Conservation (phyloP, 352 stramenopile species). For the Halophytophthora polymorphica region DNA sequence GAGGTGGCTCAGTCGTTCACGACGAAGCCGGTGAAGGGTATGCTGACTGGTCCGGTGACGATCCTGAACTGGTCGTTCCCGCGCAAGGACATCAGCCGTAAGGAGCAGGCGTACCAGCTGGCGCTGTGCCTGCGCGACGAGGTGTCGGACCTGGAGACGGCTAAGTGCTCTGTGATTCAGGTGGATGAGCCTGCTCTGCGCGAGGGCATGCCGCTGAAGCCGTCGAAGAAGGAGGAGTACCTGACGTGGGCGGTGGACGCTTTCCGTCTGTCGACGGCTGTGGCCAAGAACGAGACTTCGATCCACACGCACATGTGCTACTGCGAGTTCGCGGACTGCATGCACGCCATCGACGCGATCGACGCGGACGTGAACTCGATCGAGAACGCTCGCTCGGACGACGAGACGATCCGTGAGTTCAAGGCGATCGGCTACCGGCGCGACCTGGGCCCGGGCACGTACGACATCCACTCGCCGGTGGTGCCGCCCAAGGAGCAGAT, state of each 20-base stretch:
- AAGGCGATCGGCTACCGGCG: slow-evolving; percentile 89
- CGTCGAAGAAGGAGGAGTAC: slow-evolving; percentile 82
- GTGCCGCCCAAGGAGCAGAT: slow-evolving; percentile 89
- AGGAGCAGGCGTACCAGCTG: slow-evolving; percentile 89
- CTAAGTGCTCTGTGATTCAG: slow-evolving; percentile 89
- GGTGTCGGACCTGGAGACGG: slow-evolving; percentile 87
- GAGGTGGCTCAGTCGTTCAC: slow-evolving; percentile 88
- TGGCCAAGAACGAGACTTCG: slow-evolving; percentile 86
- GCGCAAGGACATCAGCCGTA: slow-evolving; percentile 87
- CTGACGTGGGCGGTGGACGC: slow-evolving; percentile 75
- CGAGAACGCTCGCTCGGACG: slow-evolving; percentile 90
- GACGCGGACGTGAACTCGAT: slow-evolving; percentile 95
- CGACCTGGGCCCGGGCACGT: slow-evolving; percentile 89
- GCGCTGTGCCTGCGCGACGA: slow-evolving; percentile 89
- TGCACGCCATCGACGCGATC: slow-evolving; percentile 90
- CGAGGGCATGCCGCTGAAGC: slow-evolving; percentile 90
- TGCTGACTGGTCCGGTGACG: slow-evolving; percentile 92
- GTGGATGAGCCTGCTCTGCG: slow-evolving; percentile 91
- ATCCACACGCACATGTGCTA: slow-evolving; percentile 97
- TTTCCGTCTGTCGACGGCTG: slow-evolving; percentile 87
- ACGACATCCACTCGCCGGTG: slow-evolving; percentile 94
- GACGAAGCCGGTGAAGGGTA: slow-evolving; percentile 91
- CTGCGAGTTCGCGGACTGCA: slow-evolving; percentile 93
- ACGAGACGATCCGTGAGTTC: slow-evolving; percentile 90
- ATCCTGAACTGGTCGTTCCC: slow-evolving; percentile 96